A percentile compares a stretch with the other conserved stretches of the same genome.
Evolutionary conservation across 1,284 basidiomycete species (phyloP).

Genomic region (Pseudozyma thailandica): DNA sequence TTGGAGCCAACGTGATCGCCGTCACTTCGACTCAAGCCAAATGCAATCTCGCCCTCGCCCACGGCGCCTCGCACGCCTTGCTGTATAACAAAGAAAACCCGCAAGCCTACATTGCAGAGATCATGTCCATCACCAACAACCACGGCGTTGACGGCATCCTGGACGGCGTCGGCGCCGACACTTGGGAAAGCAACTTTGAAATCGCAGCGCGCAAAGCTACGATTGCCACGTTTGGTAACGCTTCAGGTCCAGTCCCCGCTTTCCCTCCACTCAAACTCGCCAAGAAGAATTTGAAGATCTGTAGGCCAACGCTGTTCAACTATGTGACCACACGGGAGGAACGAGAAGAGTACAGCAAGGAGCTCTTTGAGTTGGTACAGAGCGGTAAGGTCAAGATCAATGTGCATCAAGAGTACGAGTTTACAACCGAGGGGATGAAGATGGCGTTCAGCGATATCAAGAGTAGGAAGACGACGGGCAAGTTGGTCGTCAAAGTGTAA

Average conservation of each 20-base stretch:
- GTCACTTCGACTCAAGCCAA: slow-evolving; percentile 90
- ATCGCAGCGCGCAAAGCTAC: slow-evolving; percentile 72
- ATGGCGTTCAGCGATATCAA: slow-evolving; percentile 83
- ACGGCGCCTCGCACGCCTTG: slow-evolving; percentile 89
- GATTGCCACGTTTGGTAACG: slow-evolving; percentile 89
- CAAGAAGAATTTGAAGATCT: slow-evolving; percentile 81
- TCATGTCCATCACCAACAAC: slow-evolving; percentile 76
- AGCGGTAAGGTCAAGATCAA: slow-evolving; percentile 77
- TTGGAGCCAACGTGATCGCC: slow-evolving; percentile 89
- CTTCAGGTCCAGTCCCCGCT: slow-evolving; percentile 77
- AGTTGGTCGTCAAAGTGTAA: slow-evolving; percentile 57
- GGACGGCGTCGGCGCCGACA: slow-evolving; percentile 84
- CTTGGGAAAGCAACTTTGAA: slow-evolving; percentile 76
- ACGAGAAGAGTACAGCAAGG: slow-evolving; percentile 75
- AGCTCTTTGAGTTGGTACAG: slow-evolving; percentile 77
- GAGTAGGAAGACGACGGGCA: slow-evolving; percentile 57
- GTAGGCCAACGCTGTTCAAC: slow-evolving; percentile 67
- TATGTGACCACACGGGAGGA: slow-evolving; percentile 77
- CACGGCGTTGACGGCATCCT: slow-evolving; percentile 83
- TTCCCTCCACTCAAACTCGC: slow-evolving; percentile 79
- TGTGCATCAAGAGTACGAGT: slow-evolving; percentile 78
- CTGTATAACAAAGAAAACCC: slow-evolving; percentile 73
- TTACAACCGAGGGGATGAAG: slow-evolving; percentile 81
- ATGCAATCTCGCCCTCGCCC: slow-evolving; percentile 79
- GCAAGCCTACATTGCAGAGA: slow-evolving; percentile 68